Evolutionary conservation across 345 rosid genomes (phyloP).

Genomic region (Odontarrhena argentea): DNA sequence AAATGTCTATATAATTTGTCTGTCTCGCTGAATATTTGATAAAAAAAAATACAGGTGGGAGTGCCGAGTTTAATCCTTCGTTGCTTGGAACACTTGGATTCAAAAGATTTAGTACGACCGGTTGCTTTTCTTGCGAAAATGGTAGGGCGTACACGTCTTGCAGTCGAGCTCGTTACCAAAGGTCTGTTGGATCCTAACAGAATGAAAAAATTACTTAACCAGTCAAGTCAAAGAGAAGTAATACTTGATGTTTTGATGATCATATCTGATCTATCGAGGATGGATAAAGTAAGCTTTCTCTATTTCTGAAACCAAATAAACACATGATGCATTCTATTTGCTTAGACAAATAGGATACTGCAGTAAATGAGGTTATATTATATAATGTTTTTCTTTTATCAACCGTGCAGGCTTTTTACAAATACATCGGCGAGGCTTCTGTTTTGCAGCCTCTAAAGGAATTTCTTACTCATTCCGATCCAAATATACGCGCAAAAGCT

Average conservation of each 20-base stretch:
- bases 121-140: constrained; percentile 95
- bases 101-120: constrained; percentile 76
- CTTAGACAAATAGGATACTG: constrained; percentile 4
- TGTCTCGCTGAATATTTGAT: constrained; percentile 33
- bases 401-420: constrained; percentile 77
- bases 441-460: constrained; percentile 66
- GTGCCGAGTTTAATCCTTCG: constrained; percentile 66
- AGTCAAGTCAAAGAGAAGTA: constrained; percentile 78
- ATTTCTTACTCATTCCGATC: constrained; percentile 73
- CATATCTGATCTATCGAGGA: constrained; percentile 87
- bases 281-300: constrained; percentile 76
- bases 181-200: constrained; percentile 80
- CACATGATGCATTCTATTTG: constrained; percentile 7
- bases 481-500: constrained; percentile 88
- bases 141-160: constrained; percentile 75
- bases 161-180: constrained; percentile 77
- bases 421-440: constrained; percentile 74
- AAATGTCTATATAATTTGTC: neutral
- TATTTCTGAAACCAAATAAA: constrained; percentile 8
- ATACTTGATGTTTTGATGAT: constrained; percentile 83
- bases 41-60: constrained; percentile 62
- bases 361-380: constrained; percentile 28
- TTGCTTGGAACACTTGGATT: constrained; percentile 80
- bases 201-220: constrained; percentile 70
- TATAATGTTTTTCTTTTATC: constrained; percentile 20